Percentiles rank a stretch among this genome's conserved stretches.
Conservation (phyloP, 2,329 filamentous ascomycete species). For the Fusarium beomiforme region DNA sequence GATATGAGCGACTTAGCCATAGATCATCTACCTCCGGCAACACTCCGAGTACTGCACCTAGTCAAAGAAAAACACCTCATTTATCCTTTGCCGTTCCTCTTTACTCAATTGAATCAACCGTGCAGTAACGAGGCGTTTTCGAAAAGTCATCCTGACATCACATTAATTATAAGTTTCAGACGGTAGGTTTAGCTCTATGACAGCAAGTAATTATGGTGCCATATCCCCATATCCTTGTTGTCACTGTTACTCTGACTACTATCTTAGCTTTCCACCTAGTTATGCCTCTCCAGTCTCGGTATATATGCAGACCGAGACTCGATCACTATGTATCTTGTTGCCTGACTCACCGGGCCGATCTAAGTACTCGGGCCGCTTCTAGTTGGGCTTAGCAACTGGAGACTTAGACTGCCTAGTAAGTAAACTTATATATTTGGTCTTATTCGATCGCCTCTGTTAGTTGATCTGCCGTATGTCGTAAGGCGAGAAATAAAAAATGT, state of each 20-base stretch:
- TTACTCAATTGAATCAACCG: constrained; percentile 13
- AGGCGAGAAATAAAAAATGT: constrained; percentile 15
- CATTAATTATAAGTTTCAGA: not conserved
- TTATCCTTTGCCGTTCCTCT: not conserved
- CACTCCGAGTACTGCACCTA: not conserved
- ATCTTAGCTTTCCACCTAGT: not conserved
- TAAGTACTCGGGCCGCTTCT: constrained; percentile 36
- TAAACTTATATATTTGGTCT: constrained; percentile 1
- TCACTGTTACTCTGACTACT: not conserved
- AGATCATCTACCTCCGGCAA: constrained; percentile 21
- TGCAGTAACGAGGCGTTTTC: constrained; percentile 29
- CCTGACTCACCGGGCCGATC: constrained; percentile 28
- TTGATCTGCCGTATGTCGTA: constrained; percentile 2
- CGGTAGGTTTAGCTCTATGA: not conserved
- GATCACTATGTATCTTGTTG: not conserved
- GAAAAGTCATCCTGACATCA: constrained; percentile 32
- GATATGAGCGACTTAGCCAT: constrained; percentile 5
- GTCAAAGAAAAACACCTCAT: constrained; percentile 26
- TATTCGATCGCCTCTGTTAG: constrained; percentile 1
- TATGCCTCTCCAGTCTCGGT: constrained; percentile 16
- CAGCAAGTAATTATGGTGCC: constrained; percentile 1
- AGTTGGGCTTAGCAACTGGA: constrained; percentile 4
- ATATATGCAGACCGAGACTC: constrained; percentile 13
- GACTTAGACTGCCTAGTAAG: not conserved
- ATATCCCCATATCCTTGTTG: constrained; percentile 1